Conservation (phyloP, 495 filamentous ascomycete genomes). For the Corynascus novoguineensis region DNA sequence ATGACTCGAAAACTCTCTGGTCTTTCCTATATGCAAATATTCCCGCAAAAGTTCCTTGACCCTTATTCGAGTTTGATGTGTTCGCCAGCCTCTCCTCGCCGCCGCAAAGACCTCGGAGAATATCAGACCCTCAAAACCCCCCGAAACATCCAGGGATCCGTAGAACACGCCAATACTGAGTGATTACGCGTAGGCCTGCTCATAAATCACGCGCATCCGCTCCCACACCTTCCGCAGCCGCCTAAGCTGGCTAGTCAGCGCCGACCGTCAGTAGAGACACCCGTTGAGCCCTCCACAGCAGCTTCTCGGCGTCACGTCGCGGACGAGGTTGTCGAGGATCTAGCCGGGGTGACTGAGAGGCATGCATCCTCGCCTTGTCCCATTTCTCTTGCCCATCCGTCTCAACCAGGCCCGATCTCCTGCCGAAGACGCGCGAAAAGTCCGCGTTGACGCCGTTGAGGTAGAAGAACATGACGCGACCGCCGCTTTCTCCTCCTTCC, state of each 20-base stretch:
- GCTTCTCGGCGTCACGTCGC: not conserved
- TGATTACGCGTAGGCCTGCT: not conserved
- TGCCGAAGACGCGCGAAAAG: not conserved
- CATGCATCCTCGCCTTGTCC: not conserved
- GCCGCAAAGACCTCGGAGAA: no score
- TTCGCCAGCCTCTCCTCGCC: no score
- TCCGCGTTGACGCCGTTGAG: not conserved
- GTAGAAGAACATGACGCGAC: not conserved
- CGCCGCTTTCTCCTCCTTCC: no score
- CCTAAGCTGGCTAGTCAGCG: not conserved
- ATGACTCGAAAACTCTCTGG: no score
- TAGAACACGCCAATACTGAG: no score
- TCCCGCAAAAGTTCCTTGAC: no score
- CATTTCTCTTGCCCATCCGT: not conserved
- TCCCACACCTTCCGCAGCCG: not conserved
- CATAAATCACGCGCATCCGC: not conserved
- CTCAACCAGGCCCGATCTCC: not conserved
- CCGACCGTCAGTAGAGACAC: not conserved
- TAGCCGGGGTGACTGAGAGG: not conserved
- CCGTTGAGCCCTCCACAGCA: not conserved
- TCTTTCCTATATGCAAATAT: no score
- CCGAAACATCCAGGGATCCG: no score
- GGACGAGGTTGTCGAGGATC: not conserved
- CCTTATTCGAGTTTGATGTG: no score
- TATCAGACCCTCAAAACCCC: not conserved